Evolutionary conservation across 2,329 filamentous ascomycete species (phyloP).

Genomic region (Eutypa lata): DNA sequence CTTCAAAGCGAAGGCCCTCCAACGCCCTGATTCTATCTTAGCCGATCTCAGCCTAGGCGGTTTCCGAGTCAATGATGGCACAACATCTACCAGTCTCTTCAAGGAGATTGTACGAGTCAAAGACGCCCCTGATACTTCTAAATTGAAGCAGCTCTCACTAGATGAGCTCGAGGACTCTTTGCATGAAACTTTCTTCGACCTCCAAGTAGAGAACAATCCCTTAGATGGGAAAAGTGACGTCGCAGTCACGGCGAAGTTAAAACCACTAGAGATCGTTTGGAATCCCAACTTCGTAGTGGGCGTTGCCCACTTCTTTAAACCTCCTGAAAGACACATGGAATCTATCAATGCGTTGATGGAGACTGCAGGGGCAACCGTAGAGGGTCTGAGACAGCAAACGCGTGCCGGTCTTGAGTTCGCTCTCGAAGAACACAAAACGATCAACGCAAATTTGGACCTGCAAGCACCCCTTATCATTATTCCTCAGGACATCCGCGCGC

Average conservation of each 20-base stretch:
- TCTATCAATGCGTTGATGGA: constrained; percentile 96
- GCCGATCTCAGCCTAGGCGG: constrained; percentile 88
- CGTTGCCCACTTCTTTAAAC: constrained; percentile 91
- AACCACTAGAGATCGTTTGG: constrained; percentile 95
- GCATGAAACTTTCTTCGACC: constrained; percentile 81
- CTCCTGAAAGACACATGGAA: constrained; percentile 96
- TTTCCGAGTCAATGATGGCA: constrained; percentile 92
- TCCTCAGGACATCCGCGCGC: constrained; percentile 82
- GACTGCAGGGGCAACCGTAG: constrained; percentile 89
- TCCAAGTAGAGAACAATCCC: constrained; percentile 92
- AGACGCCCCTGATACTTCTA: constrained; percentile 61
- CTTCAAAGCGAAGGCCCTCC: constrained; percentile 85
- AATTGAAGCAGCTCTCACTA: constrained; percentile 48
- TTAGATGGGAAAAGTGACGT: constrained; percentile 90
- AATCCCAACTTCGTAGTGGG: constrained; percentile 92
- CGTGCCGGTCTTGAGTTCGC: constrained; percentile 94
- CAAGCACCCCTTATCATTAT: constrained; percentile 96
- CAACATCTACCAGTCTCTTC: constrained; percentile 84
- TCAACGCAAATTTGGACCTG: constrained; percentile 92
- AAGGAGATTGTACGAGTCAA: constrained; percentile 96
- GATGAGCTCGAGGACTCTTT: constrained; percentile 49
- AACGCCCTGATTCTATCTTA: constrained; percentile 87
- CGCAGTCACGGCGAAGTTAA: constrained; percentile 84
- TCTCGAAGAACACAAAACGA: constrained; percentile 94
- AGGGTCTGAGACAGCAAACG: constrained; percentile 92